These are phyloP conservation scores for Aspergillaceae sp. DNA, from an alignment of 2,329 filamentous ascomycete species.

Conservation along the genomic window DNA sequence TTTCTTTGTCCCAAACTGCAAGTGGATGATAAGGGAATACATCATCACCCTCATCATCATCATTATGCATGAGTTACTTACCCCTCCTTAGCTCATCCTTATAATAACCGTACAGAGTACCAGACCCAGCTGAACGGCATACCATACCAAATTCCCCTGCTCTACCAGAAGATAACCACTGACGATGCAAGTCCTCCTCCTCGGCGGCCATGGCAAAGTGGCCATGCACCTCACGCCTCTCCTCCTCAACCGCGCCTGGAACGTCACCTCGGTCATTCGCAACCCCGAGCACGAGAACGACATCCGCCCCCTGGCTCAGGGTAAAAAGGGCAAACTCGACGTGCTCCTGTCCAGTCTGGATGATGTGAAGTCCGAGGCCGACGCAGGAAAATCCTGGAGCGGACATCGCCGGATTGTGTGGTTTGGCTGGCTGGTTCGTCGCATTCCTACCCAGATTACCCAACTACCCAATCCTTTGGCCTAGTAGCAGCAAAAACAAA, in stretches of 20 bases:
- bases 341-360: slow-evolving; percentile 65
- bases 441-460: background rate
- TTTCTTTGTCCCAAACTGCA: too few relatives aligned
- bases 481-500: background rate
- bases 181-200: slow-evolving; percentile 53
- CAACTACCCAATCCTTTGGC: background rate
- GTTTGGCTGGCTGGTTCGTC: slow-evolving; percentile 40
- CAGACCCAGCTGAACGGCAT: background rate
- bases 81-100: too few relatives aligned
- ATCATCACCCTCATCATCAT: too few relatives aligned
- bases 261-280: slow-evolving; percentile 70
- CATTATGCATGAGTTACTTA: too few relatives aligned
- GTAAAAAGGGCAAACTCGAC: slow-evolving; percentile 54
- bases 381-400: slow-evolving; percentile 52
- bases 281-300: slow-evolving; percentile 57
- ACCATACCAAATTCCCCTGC: too few relatives aligned
- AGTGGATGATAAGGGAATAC: too few relatives aligned
- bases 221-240: slow-evolving; percentile 66
- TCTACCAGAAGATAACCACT: background rate
- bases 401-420: slow-evolving; percentile 36
- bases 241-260: slow-evolving; percentile 65
- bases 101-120: background rate
- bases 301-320: slow-evolving; percentile 53
- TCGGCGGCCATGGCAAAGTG: slow-evolving; percentile 76
- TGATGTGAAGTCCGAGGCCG: slow-evolving; percentile 55